Evolutionary conservation across 1,284 basidiomycete genomes (phyloP), one percentile per base, ranked within the genome.

Genomic region (Heterobasidion parviporum): DNA sequence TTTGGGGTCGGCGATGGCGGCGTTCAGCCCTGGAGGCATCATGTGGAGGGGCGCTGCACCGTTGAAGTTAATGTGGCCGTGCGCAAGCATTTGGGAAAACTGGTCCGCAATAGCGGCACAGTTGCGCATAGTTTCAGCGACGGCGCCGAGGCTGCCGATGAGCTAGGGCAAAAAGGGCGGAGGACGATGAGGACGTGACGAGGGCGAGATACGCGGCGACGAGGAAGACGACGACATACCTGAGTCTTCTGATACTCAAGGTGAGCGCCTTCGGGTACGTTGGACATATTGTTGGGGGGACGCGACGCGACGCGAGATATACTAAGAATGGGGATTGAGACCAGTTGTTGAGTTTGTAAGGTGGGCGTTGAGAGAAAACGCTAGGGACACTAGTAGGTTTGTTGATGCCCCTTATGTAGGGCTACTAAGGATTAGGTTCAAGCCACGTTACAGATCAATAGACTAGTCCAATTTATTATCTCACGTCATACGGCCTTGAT

Each of bases 51-150:
- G 8, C 46, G 53, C 54, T 57, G 59, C 36, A 52, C 52, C n/a
- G 50, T 54, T 55, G 9, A 60, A 59, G 18, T 58, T 62, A 50
- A 63, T 64, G 33, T 63, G 57, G 15, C 65, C 50, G 35, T 62
- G 60, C 14, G 56, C 57, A 35, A 72, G 56, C 50, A 68, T 56
- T 41, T 68, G 65, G 12, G 64, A 58, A 58, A 82, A 85, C 49
- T 73, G 67, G 46, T 87, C 85, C 18, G 80, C 79, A 46, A 81
- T 64, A 52, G 70, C 70, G 5, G 83, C 82, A 57, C 79, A 81
- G 56, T 77, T 74, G 56, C 81, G 79, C 77, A 89, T 76, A 36
- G 77, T 69, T 50, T 78, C 75, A 35, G 83, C 81, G 57, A 85
- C 77, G 33, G 72, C 69, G 57, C 67, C 66, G 58, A 89, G 72